Percentiles rank a stretch among this genome's conserved stretches.
phyloP scores from a whole-genome alignment of 305 asterid species.

The Petunia hybrid region DNA sequence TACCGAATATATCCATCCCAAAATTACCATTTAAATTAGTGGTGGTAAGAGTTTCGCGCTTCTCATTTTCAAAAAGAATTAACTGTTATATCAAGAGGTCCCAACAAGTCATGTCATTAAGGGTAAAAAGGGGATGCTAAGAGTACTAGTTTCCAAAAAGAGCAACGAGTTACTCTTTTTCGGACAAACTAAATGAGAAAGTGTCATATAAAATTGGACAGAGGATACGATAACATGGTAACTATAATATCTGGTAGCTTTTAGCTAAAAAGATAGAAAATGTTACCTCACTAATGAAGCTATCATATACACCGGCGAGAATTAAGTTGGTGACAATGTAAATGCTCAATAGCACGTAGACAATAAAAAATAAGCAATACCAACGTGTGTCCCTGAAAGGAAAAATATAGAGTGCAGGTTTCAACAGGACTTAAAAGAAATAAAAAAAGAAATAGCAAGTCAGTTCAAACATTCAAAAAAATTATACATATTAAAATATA shows the following conservation, averaged over 20 bases:
- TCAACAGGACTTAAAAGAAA: conserved; percentile 28
- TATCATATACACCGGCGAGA: conserved; percentile 94
- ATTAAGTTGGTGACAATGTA: conserved; percentile 95
- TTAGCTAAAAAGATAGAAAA: conserved; percentile 5
- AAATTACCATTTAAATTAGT: too few relatives aligned
- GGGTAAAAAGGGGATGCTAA: too few relatives aligned
- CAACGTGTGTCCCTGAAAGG: conserved; percentile 85
- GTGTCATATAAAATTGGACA: too few relatives aligned
- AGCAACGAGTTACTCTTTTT: too few relatives aligned
- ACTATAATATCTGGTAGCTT: background rate
- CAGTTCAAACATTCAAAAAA: background rate
- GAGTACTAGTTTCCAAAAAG: too few relatives aligned
- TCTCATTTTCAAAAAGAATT: too few relatives aligned
- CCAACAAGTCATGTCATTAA: too few relatives aligned
- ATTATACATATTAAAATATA: background rate
- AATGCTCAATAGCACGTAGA: conserved; percentile 86
- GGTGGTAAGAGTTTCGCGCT: too few relatives aligned
- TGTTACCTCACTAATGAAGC: conserved; percentile 88
- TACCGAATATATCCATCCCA: background rate
- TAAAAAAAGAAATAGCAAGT: background rate
- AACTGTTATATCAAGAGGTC: too few relatives aligned
- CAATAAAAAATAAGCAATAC: conserved; percentile 79
- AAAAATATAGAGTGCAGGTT: conserved; percentile 30
- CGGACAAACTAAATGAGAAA: too few relatives aligned
- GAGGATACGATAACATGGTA: background rate